Conservation (phyloP, 495 filamentous ascomycete species). For the Peziza echinospora region DNA sequence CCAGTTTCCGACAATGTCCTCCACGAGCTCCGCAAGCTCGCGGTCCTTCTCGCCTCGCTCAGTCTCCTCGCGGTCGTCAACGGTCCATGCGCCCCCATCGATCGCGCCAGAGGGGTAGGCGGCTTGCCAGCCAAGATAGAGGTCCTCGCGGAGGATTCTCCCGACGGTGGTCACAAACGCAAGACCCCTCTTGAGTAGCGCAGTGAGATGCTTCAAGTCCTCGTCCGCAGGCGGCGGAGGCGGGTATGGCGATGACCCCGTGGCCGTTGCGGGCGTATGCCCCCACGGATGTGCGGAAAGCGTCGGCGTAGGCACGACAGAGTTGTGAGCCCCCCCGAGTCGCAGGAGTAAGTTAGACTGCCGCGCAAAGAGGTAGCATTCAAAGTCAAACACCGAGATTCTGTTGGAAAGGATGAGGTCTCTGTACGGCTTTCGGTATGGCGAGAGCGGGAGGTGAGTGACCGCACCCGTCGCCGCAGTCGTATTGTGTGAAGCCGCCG, state of each 20-base stretch:
- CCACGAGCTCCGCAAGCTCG: slow-evolving; percentile 32
- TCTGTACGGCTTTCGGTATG: slow-evolving; percentile 63
- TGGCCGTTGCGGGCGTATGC: slow-evolving; percentile 8
- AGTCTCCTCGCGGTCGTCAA: slow-evolving; percentile 12
- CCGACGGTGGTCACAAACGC: slow-evolving; percentile 63
- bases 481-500: not conserved
- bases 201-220: slow-evolving; percentile 51
- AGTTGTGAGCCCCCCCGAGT: slow-evolving; percentile 39
- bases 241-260: slow-evolving; percentile 15
- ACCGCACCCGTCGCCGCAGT: too few species aligned
- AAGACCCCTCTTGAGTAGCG: slow-evolving; percentile 55
- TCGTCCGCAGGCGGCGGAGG: slow-evolving; percentile 39
- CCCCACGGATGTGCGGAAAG: slow-evolving; percentile 8
- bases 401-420: slow-evolving; percentile 87
- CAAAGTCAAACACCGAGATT: slow-evolving; percentile 93
- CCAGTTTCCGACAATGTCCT: slow-evolving; percentile 39
- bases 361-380: slow-evolving; percentile 78
- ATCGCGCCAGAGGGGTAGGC: slow-evolving; percentile 13
- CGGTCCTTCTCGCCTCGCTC: slow-evolving; percentile 6
- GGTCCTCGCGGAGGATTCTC: slow-evolving; percentile 54
- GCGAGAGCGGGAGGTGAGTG: slow-evolving; percentile 56
- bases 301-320: slow-evolving; percentile 7
- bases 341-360: slow-evolving; percentile 69
- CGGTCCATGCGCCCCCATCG: slow-evolving; percentile 11
- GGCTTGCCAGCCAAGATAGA: slow-evolving; percentile 26